Conservation (phyloP, 2,329 filamentous ascomycete genomes). For the Colletotrichum sp. region DNA sequence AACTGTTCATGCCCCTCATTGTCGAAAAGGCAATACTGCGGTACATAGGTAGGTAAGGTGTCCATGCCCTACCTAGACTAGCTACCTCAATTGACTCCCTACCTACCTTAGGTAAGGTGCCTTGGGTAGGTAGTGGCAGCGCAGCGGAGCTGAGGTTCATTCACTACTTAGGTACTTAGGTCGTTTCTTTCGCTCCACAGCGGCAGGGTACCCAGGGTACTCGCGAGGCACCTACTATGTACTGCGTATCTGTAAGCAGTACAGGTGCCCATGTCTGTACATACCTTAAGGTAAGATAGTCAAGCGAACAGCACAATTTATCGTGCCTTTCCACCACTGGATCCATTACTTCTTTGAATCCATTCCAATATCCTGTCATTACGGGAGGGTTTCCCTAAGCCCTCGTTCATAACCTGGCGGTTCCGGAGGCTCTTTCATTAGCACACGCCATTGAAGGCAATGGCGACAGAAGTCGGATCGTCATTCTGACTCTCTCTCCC, state of each 20-base stretch:
- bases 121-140: neutral
- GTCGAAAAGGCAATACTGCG: no score
- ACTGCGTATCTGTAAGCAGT: no score
- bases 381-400: neutral
- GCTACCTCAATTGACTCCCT: no score
- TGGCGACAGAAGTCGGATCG: neutral
- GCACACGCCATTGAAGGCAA: neutral
- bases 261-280: no score
- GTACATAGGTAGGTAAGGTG: no score
- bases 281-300: no score
- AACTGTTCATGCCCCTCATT: no score
- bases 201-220: neutral
- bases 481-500: neutral
- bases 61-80: no score
- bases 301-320: conserved; percentile 1
- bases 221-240: neutral
- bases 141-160: neutral
- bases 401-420: neutral
- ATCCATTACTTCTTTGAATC: neutral
- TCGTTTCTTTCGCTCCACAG: neutral
- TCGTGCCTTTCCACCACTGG: neutral
- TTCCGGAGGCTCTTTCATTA: neutral
- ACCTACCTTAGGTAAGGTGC: no score
- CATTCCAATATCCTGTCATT: neutral
- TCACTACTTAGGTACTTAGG: neutral